phyloP scores from a whole-genome alignment of 2,329 filamentous ascomycete species.

The Ampelomyces quisqualis region DNA sequence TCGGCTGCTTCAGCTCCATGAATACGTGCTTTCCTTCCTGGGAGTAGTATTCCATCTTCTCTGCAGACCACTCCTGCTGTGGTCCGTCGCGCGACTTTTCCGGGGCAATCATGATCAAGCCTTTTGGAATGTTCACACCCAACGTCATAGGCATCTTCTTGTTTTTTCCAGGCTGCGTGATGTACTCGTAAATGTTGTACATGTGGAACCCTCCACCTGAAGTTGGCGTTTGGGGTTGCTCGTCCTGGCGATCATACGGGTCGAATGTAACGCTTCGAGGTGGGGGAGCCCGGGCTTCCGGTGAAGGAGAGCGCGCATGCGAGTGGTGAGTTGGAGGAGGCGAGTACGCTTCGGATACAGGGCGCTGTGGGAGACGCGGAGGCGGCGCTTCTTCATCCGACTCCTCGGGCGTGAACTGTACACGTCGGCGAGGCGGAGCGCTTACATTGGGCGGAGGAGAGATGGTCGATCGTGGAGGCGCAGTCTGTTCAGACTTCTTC shows the following conservation, averaged over 20 bases:
- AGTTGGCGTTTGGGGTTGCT: conserved; percentile 37
- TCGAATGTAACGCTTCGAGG: conserved; percentile 43
- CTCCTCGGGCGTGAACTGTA: conserved; percentile 64
- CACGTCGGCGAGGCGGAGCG: conserved; percentile 51
- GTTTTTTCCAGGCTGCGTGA: conserved; percentile 92
- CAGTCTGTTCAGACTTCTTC: conserved; percentile 48
- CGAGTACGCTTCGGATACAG: conserved; percentile 57
- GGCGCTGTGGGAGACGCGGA: conserved; percentile 61
- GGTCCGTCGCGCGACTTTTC: conserved; percentile 81
- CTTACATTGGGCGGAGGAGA: conserved; percentile 56
- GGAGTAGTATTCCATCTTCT: conserved; percentile 95
- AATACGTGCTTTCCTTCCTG: conserved; percentile 98
- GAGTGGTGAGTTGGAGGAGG: conserved; percentile 50
- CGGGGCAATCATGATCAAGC: conserved; percentile 85
- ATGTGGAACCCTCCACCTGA: conserved; percentile 84
- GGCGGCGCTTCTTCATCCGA: conserved; percentile 66
- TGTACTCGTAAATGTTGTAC: conserved; percentile 97
- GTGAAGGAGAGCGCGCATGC: conserved; percentile 45
- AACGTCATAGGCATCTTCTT: conserved; percentile 98
- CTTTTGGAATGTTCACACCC: conserved; percentile 87
- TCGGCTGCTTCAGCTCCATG: conserved; percentile 85
- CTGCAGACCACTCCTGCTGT: conserved; percentile 88
- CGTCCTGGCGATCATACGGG: conserved; percentile 49
- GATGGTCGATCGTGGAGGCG: conserved; percentile 30
- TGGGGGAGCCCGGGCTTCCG: conserved; percentile 41